Conservation (phyloP, 345 rosid species). For the Rhizophora mangle region DNA sequence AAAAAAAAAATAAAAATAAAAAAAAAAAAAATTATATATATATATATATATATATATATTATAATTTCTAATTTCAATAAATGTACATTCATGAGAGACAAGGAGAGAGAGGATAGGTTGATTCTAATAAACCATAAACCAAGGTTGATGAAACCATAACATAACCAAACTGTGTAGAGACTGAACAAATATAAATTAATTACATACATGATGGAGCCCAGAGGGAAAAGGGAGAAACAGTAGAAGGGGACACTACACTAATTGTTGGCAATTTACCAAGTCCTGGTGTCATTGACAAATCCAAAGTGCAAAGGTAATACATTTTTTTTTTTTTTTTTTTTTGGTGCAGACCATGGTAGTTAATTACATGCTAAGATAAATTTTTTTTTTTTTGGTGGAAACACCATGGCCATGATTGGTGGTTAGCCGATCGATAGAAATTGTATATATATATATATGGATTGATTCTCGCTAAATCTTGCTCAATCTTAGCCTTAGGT, state of each 20-base stretch:
- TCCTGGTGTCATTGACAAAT: slow-evolving; percentile 17
- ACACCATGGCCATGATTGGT: slow-evolving; percentile 15
- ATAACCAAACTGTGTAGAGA: slow-evolving; percentile 41
- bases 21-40: too few species aligned
- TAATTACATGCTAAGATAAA: slow-evolving; percentile 13
- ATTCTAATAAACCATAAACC: too few species aligned
- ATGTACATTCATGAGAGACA: too few species aligned
- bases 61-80: too few species aligned
- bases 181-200: slow-evolving; percentile 36
- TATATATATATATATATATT: too few species aligned
- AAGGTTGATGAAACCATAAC: neutral
- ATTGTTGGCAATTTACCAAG: slow-evolving; percentile 22
- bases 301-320: slow-evolving; percentile 13
- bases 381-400: neutral
- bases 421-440: too few species aligned
- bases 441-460: too few species aligned
- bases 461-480: too few species aligned
- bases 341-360: slow-evolving; percentile 1
- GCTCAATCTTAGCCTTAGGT: too few species aligned
- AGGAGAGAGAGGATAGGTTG: too few species aligned
- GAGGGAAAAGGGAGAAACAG: neutral
- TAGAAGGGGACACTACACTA: slow-evolving; percentile 16
- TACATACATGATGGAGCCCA: slow-evolving; percentile 21
- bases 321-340: neutral
- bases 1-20: too few species aligned